Evolutionary conservation across 768 basidiomycete species (phyloP), one percentile per base, ranked within the genome.

Genomic region (Clavaria fumosa): DNA sequence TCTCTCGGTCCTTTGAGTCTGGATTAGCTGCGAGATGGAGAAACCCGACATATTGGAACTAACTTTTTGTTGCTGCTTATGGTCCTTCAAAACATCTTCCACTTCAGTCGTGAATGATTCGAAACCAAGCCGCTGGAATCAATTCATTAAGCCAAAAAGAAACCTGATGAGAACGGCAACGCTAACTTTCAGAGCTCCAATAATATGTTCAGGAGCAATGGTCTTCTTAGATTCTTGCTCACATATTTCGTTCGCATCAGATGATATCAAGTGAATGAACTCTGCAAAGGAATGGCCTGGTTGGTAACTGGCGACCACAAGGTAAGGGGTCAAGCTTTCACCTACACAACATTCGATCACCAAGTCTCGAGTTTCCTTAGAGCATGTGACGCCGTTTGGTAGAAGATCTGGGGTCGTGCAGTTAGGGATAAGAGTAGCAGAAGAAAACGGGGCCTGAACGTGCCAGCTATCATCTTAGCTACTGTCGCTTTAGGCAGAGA

Each of bases 291-390:
- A 35, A 39, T 39, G 23, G 44, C 39, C 20, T 9, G 5, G 36
- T 5, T 38, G 17, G 19, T 1, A 19, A 34, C 15, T 15, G 31
- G 22, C 9, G n/a, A n/a, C 18, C 11, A 24, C 14, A 2, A 28
- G 14, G n/a, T 26, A 32, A 31, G 28, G 34, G 33, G 33, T 3
- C 33, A 24, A 32, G 36, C 42, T 39, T 43, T 79, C 66, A 95
- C 95, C 95, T 73, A 97, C 88, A 74, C 93, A 96, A 50, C 91
- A 97, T 62, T 96, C 90, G 57, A 91, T 90, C 28, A 99, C 80
- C 45, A 97, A 60, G 66, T 97, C 95, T 49, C 89, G 79, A 44
- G 93, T 93, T 50, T 97, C 95, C 60, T 96, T 97, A 18, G 90
- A 74, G 52, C 89, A 96, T 21, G 75, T 66, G 9, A 93, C 68